A percentile compares a stretch with the other conserved stretches of the same genome.
phyloP scores from a whole-genome alignment of 257 asterid species.

The Nicotiana otophora region DNA sequence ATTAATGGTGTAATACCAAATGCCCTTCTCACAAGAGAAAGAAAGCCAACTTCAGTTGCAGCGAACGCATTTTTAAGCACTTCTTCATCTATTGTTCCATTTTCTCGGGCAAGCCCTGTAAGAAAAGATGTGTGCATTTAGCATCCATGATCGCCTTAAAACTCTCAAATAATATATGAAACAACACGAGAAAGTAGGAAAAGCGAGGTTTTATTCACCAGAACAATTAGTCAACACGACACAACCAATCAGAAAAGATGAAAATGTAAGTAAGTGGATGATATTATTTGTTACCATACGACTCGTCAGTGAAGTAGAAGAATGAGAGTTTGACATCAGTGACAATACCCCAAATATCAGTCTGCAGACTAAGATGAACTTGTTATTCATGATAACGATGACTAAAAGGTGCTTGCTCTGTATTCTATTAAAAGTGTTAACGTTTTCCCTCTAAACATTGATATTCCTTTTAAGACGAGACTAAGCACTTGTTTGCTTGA shows the following conservation, averaged over 20 bases:
- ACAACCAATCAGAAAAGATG: not conserved
- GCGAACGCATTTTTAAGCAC: constrained; percentile 43
- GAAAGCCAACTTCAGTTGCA: constrained; percentile 63
- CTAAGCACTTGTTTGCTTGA: not conserved
- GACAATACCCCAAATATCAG: not conserved
- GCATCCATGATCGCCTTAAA: not conserved
- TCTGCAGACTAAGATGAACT: not conserved
- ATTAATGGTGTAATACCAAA: constrained; percentile 33
- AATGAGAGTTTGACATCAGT: not conserved
- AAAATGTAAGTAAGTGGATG: not conserved
- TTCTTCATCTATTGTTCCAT: constrained; percentile 49
- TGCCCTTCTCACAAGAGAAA: constrained; percentile 43
- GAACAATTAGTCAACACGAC: not conserved
- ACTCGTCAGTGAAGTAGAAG: not conserved
- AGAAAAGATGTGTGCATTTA: constrained; percentile 8
- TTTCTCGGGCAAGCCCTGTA: constrained; percentile 60
- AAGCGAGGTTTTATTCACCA: not conserved
- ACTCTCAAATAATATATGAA: not conserved
- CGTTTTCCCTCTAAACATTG: not conserved
- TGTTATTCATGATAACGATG: not conserved
- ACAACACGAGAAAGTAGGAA: not conserved
- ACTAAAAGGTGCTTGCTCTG: not conserved
- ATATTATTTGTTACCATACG: not conserved
- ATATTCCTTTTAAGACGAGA: not conserved
- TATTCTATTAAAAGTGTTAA: not conserved